Evolutionary conservation across 202 grass and related monocot genomes (phyloP).

Genomic region (Digitaria exilis): DNA sequence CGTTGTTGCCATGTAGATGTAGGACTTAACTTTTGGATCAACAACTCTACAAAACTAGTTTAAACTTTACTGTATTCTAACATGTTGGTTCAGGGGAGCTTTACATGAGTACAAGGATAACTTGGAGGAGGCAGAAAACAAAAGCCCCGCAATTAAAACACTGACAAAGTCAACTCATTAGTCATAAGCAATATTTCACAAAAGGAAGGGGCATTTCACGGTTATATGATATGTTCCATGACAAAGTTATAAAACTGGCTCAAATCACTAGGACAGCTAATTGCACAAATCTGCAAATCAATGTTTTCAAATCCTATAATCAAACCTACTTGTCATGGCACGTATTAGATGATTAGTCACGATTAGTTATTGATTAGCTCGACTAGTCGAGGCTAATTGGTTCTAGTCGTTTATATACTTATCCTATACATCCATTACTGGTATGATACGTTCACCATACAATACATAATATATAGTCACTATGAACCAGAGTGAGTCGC

Average conservation of each 20-base stretch:
- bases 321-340: too few species aligned
- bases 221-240: not conserved
- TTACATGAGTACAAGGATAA: not conserved
- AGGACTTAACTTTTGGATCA: not conserved
- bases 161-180: not conserved
- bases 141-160: not conserved
- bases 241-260: not conserved
- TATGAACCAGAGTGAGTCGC: too few species aligned
- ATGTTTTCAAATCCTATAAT: too few species aligned
- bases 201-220: not conserved
- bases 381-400: too few species aligned
- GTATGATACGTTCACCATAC: too few species aligned
- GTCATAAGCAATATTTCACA: not conserved
- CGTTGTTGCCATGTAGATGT: not conserved
- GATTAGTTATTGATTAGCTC: too few species aligned
- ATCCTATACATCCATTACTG: too few species aligned
- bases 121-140: not conserved
- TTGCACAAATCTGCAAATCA: not conserved
- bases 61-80: not conserved
- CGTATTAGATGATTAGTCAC: too few species aligned
- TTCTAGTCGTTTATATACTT: too few species aligned
- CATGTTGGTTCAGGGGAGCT: not conserved
- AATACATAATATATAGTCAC: too few species aligned
- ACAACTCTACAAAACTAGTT: not conserved
- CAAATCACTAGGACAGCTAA: not conserved